Conservation (phyloP, 345 rosid species). For the Moringa oleifera region DNA sequence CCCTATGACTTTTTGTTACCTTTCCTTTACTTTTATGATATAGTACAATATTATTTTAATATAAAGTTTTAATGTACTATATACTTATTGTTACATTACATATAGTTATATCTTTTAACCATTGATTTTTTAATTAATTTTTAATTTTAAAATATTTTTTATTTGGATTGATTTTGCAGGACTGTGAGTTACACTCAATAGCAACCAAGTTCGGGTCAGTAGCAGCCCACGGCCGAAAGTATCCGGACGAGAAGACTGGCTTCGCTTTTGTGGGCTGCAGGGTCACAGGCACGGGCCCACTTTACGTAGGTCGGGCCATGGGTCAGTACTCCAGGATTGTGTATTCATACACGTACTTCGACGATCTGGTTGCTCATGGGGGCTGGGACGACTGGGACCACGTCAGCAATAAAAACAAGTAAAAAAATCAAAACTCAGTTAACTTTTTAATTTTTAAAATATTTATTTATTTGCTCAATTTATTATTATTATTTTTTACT, state of each 20-base stretch:
- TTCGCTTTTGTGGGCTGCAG: constrained; percentile 70
- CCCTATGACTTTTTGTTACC: too few relatives aligned
- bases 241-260: constrained; percentile 85
- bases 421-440: constrained; percentile 1
- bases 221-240: constrained; percentile 80
- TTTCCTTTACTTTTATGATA: too few relatives aligned
- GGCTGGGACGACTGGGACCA: constrained; percentile 99
- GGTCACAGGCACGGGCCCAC: constrained; percentile 76
- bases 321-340: constrained; percentile 95
- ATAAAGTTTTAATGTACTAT: too few relatives aligned
- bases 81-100: too few relatives aligned
- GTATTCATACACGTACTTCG: constrained; percentile 81
- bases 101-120: too few relatives aligned
- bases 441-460: not conserved
- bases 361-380: constrained; percentile 80
- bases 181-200: constrained; percentile 90
- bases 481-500: too few relatives aligned
- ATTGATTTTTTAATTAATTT: too few relatives aligned
- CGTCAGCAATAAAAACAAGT: constrained; percentile 82
- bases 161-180: constrained; percentile 44
- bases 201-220: constrained; percentile 89
- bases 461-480: not conserved
- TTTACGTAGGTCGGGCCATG: constrained; percentile 95
- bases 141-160: not conserved
- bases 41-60: too few relatives aligned